These are phyloP conservation scores for Xylariales sp. DNA, from an alignment of 2,329 filamentous ascomycete species.

Conservation along the genomic window DNA sequence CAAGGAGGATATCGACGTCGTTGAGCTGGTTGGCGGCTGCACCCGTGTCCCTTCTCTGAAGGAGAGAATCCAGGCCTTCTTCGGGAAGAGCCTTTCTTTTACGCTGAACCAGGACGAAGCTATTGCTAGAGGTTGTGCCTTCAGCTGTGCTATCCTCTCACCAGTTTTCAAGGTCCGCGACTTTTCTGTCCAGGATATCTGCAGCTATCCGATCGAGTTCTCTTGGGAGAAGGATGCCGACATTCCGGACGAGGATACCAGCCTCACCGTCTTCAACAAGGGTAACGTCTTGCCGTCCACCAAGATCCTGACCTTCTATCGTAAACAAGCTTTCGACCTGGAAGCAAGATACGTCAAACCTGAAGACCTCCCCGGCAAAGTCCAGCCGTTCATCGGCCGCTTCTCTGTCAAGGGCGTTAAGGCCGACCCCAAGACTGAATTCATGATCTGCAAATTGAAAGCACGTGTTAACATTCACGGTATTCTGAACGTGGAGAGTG, in stretches of 20 bases:
- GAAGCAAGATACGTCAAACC: slow-evolving; percentile 92
- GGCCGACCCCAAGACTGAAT: slow-evolving; percentile 88
- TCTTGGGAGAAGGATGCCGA: slow-evolving; percentile 98
- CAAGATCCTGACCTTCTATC: slow-evolving; percentile 99
- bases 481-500: slow-evolving; percentile 91
- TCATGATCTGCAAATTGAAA: slow-evolving; percentile 99
- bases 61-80: slow-evolving; percentile 83
- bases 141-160: slow-evolving; percentile 95
- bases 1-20: slow-evolving; percentile 83
- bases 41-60: slow-evolving; percentile 93
- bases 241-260: slow-evolving; percentile 97
- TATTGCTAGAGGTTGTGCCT: slow-evolving; percentile 89
- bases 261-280: slow-evolving; percentile 93
- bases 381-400: slow-evolving; percentile 90
- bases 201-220: slow-evolving; percentile 98
- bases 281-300: slow-evolving; percentile 96
- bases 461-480: slow-evolving; percentile 94
- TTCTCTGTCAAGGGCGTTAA: slow-evolving; percentile 98
- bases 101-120: slow-evolving; percentile 98
- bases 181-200: slow-evolving; percentile 95
- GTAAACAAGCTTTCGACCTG: slow-evolving; percentile 94
- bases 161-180: slow-evolving; percentile 98
- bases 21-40: slow-evolving; percentile 93
- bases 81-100: slow-evolving; percentile 88
- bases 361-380: slow-evolving; percentile 80